Evolutionary conservation across 1,284 basidiomycete species (phyloP).

Genomic region (Pterulicium gracile): DNA sequence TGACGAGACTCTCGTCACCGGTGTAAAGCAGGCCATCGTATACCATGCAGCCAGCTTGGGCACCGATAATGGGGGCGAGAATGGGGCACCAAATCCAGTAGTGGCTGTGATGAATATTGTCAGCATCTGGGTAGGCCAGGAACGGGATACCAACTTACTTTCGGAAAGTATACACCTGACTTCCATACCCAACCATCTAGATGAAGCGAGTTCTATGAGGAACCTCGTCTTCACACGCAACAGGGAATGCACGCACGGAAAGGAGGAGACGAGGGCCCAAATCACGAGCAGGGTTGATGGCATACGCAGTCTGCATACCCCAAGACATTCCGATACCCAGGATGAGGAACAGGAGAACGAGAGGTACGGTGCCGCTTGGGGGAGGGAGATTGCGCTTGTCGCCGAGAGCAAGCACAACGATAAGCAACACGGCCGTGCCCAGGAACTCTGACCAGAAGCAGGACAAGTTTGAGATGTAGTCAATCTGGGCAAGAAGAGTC

Average conservation of each 20-base stretch:
- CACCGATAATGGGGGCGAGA: slow-evolving; percentile 47
- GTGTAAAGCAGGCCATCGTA: slow-evolving; percentile 46
- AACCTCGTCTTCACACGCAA: background rate
- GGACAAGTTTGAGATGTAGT: slow-evolving; percentile 46
- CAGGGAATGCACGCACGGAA: slow-evolving; percentile 26
- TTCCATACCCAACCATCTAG: slow-evolving; percentile 40
- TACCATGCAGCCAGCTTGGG: slow-evolving; percentile 35
- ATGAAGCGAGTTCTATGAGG: slow-evolving; percentile 19
- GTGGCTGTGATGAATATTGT: slow-evolving; percentile 25
- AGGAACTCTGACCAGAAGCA: slow-evolving; percentile 61
- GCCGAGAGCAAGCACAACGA: slow-evolving; percentile 14
- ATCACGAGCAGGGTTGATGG: slow-evolving; percentile 57
- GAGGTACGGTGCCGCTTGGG: slow-evolving; percentile 36
- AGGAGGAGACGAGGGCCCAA: slow-evolving; percentile 51
- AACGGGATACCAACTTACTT: slow-evolving; percentile 17
- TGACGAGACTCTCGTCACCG: slow-evolving; percentile 42
- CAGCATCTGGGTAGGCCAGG: slow-evolving; percentile 5
- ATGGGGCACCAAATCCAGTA: slow-evolving; percentile 74
- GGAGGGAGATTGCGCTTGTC: slow-evolving; percentile 38
- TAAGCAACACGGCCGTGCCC: slow-evolving; percentile 44
- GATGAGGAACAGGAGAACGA: slow-evolving; percentile 43
- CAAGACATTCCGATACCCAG: slow-evolving; percentile 43
- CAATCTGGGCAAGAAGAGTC: slow-evolving; percentile 26
- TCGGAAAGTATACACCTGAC: slow-evolving; percentile 27
- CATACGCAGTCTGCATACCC: slow-evolving; percentile 52